phyloP scores from a whole-genome alignment of 2,329 filamentous ascomycete species.

The Neofusicoccum ribis region DNA sequence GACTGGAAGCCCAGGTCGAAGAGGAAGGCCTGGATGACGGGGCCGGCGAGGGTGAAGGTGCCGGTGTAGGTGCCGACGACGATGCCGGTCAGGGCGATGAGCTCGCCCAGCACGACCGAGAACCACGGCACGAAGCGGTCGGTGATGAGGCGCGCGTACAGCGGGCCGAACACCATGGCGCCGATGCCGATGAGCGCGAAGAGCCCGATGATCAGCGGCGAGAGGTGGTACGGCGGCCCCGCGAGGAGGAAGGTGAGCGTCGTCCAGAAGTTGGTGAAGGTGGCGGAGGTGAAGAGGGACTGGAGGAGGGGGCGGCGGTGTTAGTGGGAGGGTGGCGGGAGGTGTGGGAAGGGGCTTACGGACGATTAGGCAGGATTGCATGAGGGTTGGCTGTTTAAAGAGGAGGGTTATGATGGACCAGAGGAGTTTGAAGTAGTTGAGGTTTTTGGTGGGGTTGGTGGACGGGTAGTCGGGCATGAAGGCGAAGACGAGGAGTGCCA shows the following conservation, averaged over 20 bases:
- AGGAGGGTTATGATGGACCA: constrained; percentile 65
- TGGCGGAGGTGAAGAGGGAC: constrained; percentile 60
- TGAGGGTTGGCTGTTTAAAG: constrained; percentile 64
- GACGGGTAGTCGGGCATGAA: constrained; percentile 81
- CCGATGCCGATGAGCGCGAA: constrained; percentile 77
- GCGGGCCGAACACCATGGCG: constrained; percentile 65
- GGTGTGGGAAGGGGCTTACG: too few species aligned
- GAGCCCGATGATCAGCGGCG: constrained; percentile 68
- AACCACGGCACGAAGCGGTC: constrained; percentile 70
- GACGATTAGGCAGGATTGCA: constrained; percentile 65
- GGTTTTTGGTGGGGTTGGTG: constrained; percentile 61
- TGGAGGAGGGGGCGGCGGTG: too few species aligned
- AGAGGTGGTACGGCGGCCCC: constrained; percentile 67
- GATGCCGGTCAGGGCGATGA: constrained; percentile 61
- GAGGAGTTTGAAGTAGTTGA: constrained; percentile 67
- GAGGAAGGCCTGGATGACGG: constrained; percentile 69
- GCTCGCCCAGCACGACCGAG: constrained; percentile 63
- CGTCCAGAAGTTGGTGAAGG: constrained; percentile 70
- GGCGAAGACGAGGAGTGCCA: constrained; percentile 65
- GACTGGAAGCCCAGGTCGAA: constrained; percentile 74
- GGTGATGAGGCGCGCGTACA: constrained; percentile 70
- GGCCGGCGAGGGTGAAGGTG: constrained; percentile 65
- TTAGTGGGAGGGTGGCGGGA: too few species aligned
- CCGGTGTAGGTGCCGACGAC: constrained; percentile 70
- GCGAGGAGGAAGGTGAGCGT: constrained; percentile 79